Evolutionary conservation across 2,329 filamentous ascomycete genomes (phyloP).

Genomic region (Fusarium sarcochroum): DNA sequence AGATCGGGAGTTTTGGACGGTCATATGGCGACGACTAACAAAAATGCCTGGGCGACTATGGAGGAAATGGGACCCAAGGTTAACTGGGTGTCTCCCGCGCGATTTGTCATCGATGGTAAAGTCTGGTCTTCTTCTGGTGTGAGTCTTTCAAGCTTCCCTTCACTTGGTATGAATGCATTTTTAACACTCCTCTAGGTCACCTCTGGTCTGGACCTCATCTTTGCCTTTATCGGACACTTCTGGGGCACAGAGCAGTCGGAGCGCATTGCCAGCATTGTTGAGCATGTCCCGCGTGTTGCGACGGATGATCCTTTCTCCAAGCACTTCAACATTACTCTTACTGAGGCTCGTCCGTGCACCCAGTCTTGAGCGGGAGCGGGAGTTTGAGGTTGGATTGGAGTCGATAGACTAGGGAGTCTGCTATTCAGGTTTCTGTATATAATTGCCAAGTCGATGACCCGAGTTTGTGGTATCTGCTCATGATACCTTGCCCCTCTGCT

Average conservation of each 20-base stretch:
- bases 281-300: slow-evolving; percentile 61
- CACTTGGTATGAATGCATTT: not conserved
- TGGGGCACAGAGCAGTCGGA: slow-evolving; percentile 65
- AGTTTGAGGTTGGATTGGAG: not conserved
- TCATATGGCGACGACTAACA: slow-evolving; percentile 75
- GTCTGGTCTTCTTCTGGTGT: slow-evolving; percentile 75
- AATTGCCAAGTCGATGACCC: not conserved
- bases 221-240: slow-evolving; percentile 56
- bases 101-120: slow-evolving; percentile 76
- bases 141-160: slow-evolving; percentile 36
- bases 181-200: slow-evolving; percentile 48
- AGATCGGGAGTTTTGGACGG: slow-evolving; percentile 72
- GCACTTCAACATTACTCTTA: slow-evolving; percentile 45
- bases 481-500: not conserved
- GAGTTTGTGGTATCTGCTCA: too few relatives aligned
- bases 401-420: not conserved
- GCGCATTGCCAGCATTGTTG: slow-evolving; percentile 62
- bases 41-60: slow-evolving; percentile 66
- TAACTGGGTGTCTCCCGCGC: slow-evolving; percentile 71
- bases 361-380: slow-evolving; percentile 3
- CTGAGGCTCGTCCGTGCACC: slow-evolving; percentile 40
- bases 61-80: slow-evolving; percentile 64
- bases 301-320: slow-evolving; percentile 50
- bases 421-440: not conserved
- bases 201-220: slow-evolving; percentile 55